Evolutionary conservation across 306 rosid genomes (phyloP), one percentile per base, ranked within the genome.

Genomic region (Lathyrus tuberosus): DNA sequence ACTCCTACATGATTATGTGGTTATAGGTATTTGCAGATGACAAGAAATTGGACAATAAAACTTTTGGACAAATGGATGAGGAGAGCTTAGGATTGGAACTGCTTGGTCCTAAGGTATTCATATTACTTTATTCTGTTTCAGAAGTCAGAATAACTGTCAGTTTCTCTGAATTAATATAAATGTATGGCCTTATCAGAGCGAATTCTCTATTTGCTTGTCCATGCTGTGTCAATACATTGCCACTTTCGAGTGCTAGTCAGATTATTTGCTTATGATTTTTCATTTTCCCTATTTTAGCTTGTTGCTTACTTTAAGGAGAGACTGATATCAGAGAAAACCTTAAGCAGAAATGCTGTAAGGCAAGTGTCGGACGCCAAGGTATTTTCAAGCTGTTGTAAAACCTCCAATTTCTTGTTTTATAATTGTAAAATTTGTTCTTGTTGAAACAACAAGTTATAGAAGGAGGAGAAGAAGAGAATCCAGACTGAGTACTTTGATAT

Each of bases 311-410:
- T 93, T 72, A 78, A 70, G 60, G 95, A 84, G 82, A 82, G 97
- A 62, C 42, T 74, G 82, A 92, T 93, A 80, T 90, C 98, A 28
- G 83, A 78, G 74, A 75, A 90, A 81, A 93, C 94, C 49, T 86
- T 90, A 42, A 69, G 17, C 35, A 84, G 98, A 80, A 92, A 92
- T 81, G 71, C 73, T 54, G 96, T 93, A 51, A 83, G 84, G 89
- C 91, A 90, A 79, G 35, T 81, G 77, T 75, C 74, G 35, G 77
- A 76, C 33, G 54, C 75, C 44, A 82, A 87, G 98, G 98, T 93
- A 78, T 53, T 58, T 78, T 52, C 62, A 57, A 62, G 33, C 4
- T 48, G 51, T 67, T 40, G 42, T 24, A 3, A 53, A 70, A 43
- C 60, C 61, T 74, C 69, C 35, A 1, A n/a, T 16, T 70, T 60